phyloP scores from a whole-genome alignment of 768 basidiomycete species.

The Phlebiopsis flavidoalba region DNA sequence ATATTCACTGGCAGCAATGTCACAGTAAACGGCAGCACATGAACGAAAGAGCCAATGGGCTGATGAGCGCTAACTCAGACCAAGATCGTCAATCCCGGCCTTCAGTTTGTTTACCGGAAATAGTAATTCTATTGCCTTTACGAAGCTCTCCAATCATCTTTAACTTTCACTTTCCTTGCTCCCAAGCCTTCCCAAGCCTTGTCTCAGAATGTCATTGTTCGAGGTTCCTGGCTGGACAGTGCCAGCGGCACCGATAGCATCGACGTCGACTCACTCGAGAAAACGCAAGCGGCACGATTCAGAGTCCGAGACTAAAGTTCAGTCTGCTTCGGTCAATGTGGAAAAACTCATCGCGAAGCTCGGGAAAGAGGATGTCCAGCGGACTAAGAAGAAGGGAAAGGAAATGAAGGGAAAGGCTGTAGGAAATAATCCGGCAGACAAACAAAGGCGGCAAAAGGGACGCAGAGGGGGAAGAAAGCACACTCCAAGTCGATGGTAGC shows the following conservation, averaged over 20 bases:
- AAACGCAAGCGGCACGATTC: conserved; percentile 26
- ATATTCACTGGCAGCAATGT: too few species aligned
- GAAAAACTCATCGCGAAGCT: conserved; percentile 20
- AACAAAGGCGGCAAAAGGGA: neutral
- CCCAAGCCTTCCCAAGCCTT: neutral
- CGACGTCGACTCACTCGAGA: conserved; percentile 4
- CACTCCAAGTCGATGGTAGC: neutral
- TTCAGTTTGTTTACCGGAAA: neutral
- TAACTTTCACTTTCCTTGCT: neutral
- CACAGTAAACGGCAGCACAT: neutral
- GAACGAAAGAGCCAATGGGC: neutral
- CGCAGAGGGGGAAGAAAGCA: neutral
- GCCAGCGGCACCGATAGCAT: conserved; percentile 16
- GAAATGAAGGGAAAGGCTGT: conserved; percentile 6
- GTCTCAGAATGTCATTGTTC: conserved; percentile 26
- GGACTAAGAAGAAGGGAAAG: conserved; percentile 14
- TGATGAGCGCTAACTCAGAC: neutral
- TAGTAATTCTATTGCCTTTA: neutral
- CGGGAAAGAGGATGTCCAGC: conserved; percentile 8
- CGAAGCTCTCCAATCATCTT: neutral
- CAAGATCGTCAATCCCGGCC: neutral
- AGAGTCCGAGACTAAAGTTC: conserved; percentile 16
- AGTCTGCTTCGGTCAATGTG: conserved; percentile 27
- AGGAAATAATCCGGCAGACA: neutral
- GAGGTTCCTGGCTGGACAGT: conserved; percentile 32